Evolutionary conservation across 2,329 filamentous ascomycete genomes (phyloP).

Genomic region (Colletotrichum truncatum): DNA sequence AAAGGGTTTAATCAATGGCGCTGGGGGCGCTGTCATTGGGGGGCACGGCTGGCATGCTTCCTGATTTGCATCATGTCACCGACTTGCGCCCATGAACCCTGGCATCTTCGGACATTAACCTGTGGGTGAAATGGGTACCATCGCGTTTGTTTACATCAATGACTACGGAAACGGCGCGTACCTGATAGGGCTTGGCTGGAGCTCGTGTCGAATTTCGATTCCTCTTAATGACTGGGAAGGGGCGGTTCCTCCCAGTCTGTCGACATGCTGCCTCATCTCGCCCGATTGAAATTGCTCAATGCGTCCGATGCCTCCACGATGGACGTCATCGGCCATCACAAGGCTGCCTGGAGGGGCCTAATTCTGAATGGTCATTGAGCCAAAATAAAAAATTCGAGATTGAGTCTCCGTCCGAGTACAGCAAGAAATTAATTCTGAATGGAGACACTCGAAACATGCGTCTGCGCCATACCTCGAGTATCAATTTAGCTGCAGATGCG

Average conservation of each 20-base stretch:
- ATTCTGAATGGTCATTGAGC: not conserved
- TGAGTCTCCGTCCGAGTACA: not conserved
- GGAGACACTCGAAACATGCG: not conserved
- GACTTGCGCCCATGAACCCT: conserved; percentile 23
- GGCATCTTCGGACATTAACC: conserved; percentile 30
- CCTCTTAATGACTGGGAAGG: conserved; percentile 4
- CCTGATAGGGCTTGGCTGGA: conserved; percentile 17
- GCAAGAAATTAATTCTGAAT: not conserved
- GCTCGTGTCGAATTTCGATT: conserved; percentile 16
- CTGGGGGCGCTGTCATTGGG: conserved; percentile 5
- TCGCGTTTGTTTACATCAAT: conserved; percentile 24
- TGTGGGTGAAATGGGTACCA: conserved; percentile 28
- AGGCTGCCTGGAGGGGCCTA: not conserved
- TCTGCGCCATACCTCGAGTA: not conserved
- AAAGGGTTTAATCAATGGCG: conserved; percentile 6
- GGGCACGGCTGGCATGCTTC: conserved; percentile 23
- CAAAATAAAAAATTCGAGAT: conserved; percentile 4
- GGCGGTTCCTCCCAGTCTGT: conserved; percentile 20
- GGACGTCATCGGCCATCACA: conserved; percentile 21
- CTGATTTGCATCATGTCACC: conserved; percentile 22
- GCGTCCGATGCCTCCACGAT: conserved; percentile 23
- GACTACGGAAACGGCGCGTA: not conserved
- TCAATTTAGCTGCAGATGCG: conserved; percentile 18
- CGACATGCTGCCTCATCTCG: conserved; percentile 19
- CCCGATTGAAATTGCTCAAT: conserved; percentile 29